Evolutionary conservation across 371 early-diverging fungal species (phyloP), one percentile per base, ranked within the genome.

Genomic region (Gilbertella persicaria): DNA sequence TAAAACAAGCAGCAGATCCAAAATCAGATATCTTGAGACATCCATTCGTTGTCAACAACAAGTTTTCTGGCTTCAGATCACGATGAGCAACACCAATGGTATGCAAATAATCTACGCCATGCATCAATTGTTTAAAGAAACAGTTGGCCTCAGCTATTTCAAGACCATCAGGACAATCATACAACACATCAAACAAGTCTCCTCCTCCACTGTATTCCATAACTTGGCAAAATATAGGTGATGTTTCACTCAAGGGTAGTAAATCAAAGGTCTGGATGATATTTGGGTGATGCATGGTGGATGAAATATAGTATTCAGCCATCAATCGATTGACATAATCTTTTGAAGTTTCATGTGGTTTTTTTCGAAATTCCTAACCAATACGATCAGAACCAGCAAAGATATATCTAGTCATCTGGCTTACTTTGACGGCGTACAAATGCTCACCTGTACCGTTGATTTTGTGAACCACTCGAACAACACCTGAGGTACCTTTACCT

Each of bases 1-100:
- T 66, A 53, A 79, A 78, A 30, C 78, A 78, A 23, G 74, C 74
- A 16, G 78, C 70, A 20, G 73, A 74, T 14, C 96, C 96, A 78
- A 96, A 94, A 58, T 96, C 95, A 0, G 92, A 82, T 43, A 95
- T 89, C 67, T 94, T 94, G 49, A 94, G 71, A 55, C 93, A 88
- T 1, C 94, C 93, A 19, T 78, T 62, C 13, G 80, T 55, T 12
- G 85, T 90, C 25, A 97, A 60, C 1, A 97, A 69, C 51, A 91
- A 53, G 53, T 93, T 91, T 45, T 94, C 90, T n/a, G 94, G 94
- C 53, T 92, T 91, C 45, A 93, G 53, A 49, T 49, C 83, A 35
- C 90, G 81, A 66, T 92, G 92, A 0, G 85, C 85, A 14, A 92
- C 81, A 4, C 90, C 90, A 55, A 84, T 67, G 1, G 67, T 53